Evolutionary conservation across 805 yeast species (phyloP).

Genomic region (Metahyphopichia silvanorum): DNA sequence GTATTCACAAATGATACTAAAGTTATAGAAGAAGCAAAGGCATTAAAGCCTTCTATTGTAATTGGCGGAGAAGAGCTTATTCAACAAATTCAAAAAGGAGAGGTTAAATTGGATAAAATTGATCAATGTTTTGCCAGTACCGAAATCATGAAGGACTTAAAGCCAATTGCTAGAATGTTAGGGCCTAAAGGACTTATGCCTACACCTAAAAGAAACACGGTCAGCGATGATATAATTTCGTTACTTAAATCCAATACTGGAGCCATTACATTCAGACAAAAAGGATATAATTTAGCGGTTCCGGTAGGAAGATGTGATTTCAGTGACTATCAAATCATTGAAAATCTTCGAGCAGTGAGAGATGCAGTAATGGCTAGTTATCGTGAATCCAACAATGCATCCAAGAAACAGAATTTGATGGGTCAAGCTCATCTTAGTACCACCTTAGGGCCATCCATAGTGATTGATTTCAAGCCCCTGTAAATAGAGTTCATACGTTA

Average conservation of each 20-base stretch:
- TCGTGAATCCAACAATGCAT: slow-evolving; percentile 51
- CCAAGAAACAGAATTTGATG: slow-evolving; percentile 64
- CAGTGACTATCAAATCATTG: slow-evolving; percentile 69
- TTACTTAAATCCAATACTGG: slow-evolving; percentile 59
- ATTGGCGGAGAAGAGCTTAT: slow-evolving; percentile 73
- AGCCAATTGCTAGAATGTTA: slow-evolving; percentile 68
- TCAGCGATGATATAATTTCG: slow-evolving; percentile 57
- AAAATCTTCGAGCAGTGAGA: slow-evolving; percentile 58
- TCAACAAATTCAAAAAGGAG: slow-evolving; percentile 52
- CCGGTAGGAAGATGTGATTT: slow-evolving; percentile 78
- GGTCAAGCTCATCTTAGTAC: slow-evolving; percentile 69
- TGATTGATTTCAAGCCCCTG: slow-evolving; percentile 41
- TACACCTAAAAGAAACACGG: slow-evolving; percentile 79
- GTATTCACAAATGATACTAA: slow-evolving; percentile 64
- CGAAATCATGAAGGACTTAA: slow-evolving; percentile 63
- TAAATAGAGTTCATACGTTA: background rate
- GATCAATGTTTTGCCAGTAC: slow-evolving; percentile 86
- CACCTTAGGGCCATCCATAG: slow-evolving; percentile 78
- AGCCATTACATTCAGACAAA: slow-evolving; percentile 76
- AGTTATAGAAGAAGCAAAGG: slow-evolving; percentile 48
- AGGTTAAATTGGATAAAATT: slow-evolving; percentile 46
- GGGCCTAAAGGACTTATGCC: slow-evolving; percentile 95
- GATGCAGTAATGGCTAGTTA: slow-evolving; percentile 58
- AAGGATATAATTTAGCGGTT: slow-evolving; percentile 53
- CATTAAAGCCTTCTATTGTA: slow-evolving; percentile 48